These are phyloP conservation scores for Cyclostephanos tholiformis DNA, from an alignment of 108 stramenopile species.

Conservation along the genomic window DNA sequence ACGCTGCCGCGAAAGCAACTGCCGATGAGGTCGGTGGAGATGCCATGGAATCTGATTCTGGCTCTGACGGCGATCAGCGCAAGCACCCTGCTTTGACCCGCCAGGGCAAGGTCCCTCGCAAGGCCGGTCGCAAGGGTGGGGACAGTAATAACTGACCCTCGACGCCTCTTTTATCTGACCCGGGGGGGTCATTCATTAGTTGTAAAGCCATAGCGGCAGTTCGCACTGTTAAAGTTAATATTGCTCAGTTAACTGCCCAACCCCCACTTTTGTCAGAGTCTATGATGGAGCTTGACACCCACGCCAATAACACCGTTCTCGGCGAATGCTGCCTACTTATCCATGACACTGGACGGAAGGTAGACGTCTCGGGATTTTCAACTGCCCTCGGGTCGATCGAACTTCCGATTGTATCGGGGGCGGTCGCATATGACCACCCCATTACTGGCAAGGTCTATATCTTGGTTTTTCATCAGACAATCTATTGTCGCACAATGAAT, in stretches of 20 bases:
- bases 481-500: slow-evolving; percentile 1
- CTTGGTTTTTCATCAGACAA: slow-evolving; percentile 28
- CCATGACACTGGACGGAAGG: not conserved
- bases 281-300: not conserved
- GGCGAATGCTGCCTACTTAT: not conserved
- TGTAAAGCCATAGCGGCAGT: not conserved
- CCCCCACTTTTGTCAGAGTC: not conserved
- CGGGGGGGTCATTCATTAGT: not conserved
- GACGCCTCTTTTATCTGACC: not conserved
- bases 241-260: not conserved
- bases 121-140: too few species aligned
- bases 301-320: not conserved
- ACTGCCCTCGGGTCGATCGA: not conserved
- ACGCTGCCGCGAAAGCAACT: not conserved
- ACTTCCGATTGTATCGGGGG: slow-evolving; percentile 3
- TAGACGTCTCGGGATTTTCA: not conserved
- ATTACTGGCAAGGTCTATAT: slow-evolving; percentile 18
- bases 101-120: not conserved
- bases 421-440: slow-evolving; percentile 30
- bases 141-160: not conserved
- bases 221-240: not conserved
- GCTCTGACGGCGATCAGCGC: too few species aligned
- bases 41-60: not conserved
- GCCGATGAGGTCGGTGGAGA: not conserved
- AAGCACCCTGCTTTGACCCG: not conserved